phyloP scores from a whole-genome alignment of 768 basidiomycete species.

The Boletales sp. region DNA sequence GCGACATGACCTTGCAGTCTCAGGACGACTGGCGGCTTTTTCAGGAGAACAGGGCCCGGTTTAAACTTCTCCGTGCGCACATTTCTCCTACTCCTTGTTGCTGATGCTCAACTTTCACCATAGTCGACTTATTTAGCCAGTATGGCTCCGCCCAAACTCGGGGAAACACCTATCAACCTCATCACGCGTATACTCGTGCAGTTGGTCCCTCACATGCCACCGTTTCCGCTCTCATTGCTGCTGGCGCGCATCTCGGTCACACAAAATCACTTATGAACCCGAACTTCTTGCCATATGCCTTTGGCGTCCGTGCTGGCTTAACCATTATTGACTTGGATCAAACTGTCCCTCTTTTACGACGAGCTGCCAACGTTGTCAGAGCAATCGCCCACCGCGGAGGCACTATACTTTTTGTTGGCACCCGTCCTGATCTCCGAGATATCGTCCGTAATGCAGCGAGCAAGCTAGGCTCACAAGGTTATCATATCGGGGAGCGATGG shows the following conservation, averaged over 20 bases:
- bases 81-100: constrained; percentile 14
- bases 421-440: constrained; percentile 71
- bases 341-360: constrained; percentile 86
- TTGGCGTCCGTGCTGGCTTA: constrained; percentile 85
- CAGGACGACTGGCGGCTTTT: constrained; percentile 62
- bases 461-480: constrained; percentile 77
- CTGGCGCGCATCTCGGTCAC: constrained; percentile 94
- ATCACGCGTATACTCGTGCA: constrained; percentile 66
- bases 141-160: constrained; percentile 78
- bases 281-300: constrained; percentile 88
- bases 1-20: constrained; percentile 38
- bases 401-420: constrained; percentile 86
- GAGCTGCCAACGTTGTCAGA: constrained; percentile 84
- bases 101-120: constrained; percentile 10
- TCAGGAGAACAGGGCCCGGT: constrained; percentile 55
- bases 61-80: constrained; percentile 50
- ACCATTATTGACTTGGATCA: constrained; percentile 95
- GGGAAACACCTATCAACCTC: constrained; percentile 67
- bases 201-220: constrained; percentile 60
- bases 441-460: constrained; percentile 76
- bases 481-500: constrained; percentile 86
- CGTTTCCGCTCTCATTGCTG: constrained; percentile 84
- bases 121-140: constrained; percentile 59
- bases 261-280: constrained; percentile 80
- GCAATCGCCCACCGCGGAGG: constrained; percentile 80